Evolutionary conservation across 768 basidiomycete genomes (phyloP).

Genomic region (Pleurotus sapidus): DNA sequence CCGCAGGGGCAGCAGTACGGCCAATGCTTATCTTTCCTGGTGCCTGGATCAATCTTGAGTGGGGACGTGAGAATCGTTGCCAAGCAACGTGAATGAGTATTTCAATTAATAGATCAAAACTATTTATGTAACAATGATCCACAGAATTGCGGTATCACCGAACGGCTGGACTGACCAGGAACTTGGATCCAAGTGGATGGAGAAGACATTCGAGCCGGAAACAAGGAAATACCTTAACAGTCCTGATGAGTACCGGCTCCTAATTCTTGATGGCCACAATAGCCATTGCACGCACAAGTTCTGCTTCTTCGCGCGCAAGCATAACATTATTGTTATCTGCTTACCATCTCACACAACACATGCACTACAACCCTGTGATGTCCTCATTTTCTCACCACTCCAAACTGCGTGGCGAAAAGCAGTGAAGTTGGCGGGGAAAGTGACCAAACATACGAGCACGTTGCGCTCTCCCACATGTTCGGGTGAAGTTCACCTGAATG

Average conservation of each 20-base stretch:
- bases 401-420: constrained; percentile 15
- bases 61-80: too few species aligned
- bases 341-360: constrained; percentile 35
- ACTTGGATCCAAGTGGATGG: constrained; percentile 28
- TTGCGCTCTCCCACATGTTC: too few species aligned
- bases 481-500: too few species aligned
- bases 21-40: constrained; percentile 9
- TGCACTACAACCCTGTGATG: constrained; percentile 30
- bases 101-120: too few species aligned
- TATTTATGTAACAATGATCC: too few species aligned
- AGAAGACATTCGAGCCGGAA: constrained; percentile 27
- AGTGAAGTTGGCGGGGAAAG: too few species aligned
- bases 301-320: constrained; percentile 19
- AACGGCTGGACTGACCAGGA: constrained; percentile 41
- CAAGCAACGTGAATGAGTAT: too few species aligned
- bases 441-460: too few species aligned
- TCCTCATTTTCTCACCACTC: constrained; percentile 33
- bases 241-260: constrained; percentile 18
- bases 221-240: constrained; percentile 14
- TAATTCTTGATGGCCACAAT: constrained; percentile 38
- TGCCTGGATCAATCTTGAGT: constrained; percentile 3
- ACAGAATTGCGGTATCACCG: constrained; percentile 16
- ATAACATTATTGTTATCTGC: constrained; percentile 31
- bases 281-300: constrained; percentile 30
- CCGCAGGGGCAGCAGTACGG: constrained; percentile 25